Conservation (phyloP, 768 basidiomycete genomes). For the Termitomyces sp. region DNA sequence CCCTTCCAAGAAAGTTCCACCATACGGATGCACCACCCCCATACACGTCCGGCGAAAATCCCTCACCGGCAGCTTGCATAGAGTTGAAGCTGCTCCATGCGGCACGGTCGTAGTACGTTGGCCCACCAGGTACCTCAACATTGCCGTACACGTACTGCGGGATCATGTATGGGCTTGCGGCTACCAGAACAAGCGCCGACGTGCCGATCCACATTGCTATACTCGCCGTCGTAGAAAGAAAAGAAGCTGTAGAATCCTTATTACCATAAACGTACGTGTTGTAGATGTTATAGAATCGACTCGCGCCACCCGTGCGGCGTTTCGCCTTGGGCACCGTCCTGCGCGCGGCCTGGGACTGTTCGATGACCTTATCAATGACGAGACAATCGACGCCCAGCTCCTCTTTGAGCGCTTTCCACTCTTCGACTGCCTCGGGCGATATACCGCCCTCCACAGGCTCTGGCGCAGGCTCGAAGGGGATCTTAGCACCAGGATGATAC, state of each 20-base stretch:
- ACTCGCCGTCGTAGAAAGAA: constrained; percentile 22
- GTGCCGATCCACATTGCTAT: constrained; percentile 56
- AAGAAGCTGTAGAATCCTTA: constrained; percentile 18
- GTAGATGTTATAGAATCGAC: constrained; percentile 81
- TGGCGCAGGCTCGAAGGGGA: constrained; percentile 30
- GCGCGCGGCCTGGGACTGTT: constrained; percentile 19
- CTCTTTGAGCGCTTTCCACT: constrained; percentile 76
- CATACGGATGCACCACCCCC: constrained; percentile 47
- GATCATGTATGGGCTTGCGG: constrained; percentile 54
- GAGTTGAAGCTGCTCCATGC: constrained; percentile 79
- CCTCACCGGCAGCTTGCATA: constrained; percentile 66
- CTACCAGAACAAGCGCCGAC: constrained; percentile 55
- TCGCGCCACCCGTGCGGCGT: constrained; percentile 22
- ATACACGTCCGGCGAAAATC: constrained; percentile 45
- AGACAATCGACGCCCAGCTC: constrained; percentile 74
- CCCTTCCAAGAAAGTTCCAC: constrained; percentile 66
- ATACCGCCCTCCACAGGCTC: constrained; percentile 42
- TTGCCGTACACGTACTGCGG: constrained; percentile 34
- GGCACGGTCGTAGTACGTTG: constrained; percentile 70
- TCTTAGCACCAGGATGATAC: constrained; percentile 61
- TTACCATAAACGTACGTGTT: constrained; percentile 62
- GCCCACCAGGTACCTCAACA: constrained; percentile 49
- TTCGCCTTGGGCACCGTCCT: constrained; percentile 14
- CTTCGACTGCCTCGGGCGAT: constrained; percentile 61
- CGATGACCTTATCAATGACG: constrained; percentile 72